Percentiles rank a stretch among this genome's conserved stretches.
Evolutionary conservation across 1,139 yeast genomes (phyloP).

Genomic region (Kodamaea ohmeri): DNA sequence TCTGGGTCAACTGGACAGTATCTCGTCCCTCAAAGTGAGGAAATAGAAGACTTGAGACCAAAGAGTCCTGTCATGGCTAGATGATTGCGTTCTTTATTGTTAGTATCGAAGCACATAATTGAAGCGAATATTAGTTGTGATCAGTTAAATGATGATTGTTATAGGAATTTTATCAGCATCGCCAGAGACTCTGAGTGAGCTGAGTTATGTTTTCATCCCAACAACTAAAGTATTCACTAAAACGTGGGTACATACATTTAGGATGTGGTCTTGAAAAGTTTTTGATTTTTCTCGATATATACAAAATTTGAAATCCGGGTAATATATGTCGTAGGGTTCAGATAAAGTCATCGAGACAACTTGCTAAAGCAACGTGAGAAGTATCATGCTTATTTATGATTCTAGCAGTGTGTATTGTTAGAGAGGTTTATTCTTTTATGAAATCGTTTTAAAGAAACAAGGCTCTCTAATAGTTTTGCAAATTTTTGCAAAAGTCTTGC

Average conservation of each 20-base stretch:
- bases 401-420: too few species aligned
- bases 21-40: slow-evolving; percentile 61
- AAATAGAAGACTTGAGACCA: slow-evolving; percentile 79
- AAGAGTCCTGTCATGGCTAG: slow-evolving; percentile 54
- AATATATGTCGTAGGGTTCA: slow-evolving; percentile 1
- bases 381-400: too few species aligned
- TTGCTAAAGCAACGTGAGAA: too few species aligned
- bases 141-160: slow-evolving; percentile 44
- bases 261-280: background rate
- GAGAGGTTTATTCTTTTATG: too few species aligned
- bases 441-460: too few species aligned
- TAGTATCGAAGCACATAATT: slow-evolving; percentile 3
- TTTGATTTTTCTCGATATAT: slow-evolving; percentile 1
- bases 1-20: slow-evolving; percentile 31
- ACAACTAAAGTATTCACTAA: slow-evolving; percentile 17
- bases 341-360: too few species aligned
- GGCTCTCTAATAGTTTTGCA: too few species aligned
- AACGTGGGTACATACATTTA: slow-evolving; percentile 13
- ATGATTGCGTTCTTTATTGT: slow-evolving; percentile 1
- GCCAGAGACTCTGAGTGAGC: slow-evolving; percentile 52
- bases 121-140: slow-evolving; percentile 9
- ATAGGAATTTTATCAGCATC: slow-evolving; percentile 45
- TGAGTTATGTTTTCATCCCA: slow-evolving; percentile 51
- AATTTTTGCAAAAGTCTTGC: too few species aligned
- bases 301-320: slow-evolving; percentile 7